Percentiles rank a stretch among this genome's conserved stretches.
Evolutionary conservation across 2,329 filamentous ascomycete genomes (phyloP).

Genomic region (Macrophomina pseudophaseolina): DNA sequence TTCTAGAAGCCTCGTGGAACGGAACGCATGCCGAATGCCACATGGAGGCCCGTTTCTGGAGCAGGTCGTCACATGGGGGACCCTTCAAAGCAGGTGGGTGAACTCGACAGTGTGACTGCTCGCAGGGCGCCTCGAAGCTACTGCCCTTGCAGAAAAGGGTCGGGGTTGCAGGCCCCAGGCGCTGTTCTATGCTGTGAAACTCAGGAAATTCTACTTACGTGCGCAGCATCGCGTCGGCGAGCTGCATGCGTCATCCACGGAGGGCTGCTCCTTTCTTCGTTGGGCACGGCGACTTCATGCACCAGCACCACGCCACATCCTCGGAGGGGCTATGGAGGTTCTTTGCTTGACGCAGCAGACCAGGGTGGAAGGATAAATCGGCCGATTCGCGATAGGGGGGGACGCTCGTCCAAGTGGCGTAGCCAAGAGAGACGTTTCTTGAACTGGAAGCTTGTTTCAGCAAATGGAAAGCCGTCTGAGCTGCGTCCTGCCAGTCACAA

Average conservation of each 20-base stretch:
- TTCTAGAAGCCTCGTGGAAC: constrained; percentile 19
- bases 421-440: neutral
- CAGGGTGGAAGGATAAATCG: neutral
- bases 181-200: neutral
- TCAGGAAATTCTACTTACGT: constrained; percentile 8
- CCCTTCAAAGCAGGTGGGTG: neutral
- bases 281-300: constrained; percentile 4
- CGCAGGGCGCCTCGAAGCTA: neutral
- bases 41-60: constrained; percentile 3
- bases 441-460: constrained; percentile 5
- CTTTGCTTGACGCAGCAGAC: neutral
- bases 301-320: neutral
- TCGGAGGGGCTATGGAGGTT: neutral
- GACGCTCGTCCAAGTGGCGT: neutral
- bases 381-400: constrained; percentile 1
- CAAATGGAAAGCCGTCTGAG: neutral
- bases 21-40: neutral
- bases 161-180: neutral
- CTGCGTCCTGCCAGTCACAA: constrained; percentile 5
- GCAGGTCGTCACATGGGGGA: neutral
- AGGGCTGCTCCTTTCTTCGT: neutral
- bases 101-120: neutral
- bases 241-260: constrained; percentile 9
- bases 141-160: neutral
- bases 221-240: neutral